Percentiles rank a stretch among this genome's conserved stretches.
Evolutionary conservation across 805 yeast species (phyloP).

Genomic region (Myxozyma mucilagina): DNA sequence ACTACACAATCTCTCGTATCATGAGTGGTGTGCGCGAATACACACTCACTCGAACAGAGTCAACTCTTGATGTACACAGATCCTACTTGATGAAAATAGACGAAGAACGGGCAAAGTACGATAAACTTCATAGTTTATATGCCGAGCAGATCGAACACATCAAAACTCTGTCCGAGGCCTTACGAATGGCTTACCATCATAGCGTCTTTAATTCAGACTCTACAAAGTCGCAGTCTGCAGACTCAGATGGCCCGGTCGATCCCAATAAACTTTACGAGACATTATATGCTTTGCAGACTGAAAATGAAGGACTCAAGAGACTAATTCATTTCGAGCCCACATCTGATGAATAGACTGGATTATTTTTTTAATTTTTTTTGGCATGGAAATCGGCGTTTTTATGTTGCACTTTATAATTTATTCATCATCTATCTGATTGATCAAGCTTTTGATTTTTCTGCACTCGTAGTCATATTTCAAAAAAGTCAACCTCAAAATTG

Average conservation of each 20-base stretch:
- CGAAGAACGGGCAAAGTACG: constrained; percentile 18
- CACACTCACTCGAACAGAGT: constrained; percentile 15
- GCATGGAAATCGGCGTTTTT: constrained; percentile 3
- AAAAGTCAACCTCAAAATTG: no score
- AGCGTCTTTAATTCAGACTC: neutral
- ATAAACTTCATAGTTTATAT: constrained; percentile 5
- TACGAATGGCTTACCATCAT: constrained; percentile 13
- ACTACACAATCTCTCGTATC: constrained; percentile 22
- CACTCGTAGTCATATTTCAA: no score
- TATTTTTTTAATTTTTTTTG: neutral
- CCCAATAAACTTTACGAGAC: neutral
- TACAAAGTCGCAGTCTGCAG: neutral
- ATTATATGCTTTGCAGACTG: constrained; percentile 15
- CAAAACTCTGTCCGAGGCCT: constrained; percentile 8
- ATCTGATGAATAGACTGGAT: neutral
- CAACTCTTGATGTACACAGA: constrained; percentile 15
- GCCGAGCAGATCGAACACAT: constrained; percentile 17
- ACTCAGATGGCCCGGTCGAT: neutral
- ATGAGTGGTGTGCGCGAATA: constrained; percentile 24
- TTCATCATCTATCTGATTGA: neutral
- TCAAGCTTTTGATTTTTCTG: neutral
- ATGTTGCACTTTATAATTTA: neutral
- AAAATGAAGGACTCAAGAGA: constrained; percentile 15
- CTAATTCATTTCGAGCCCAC: neutral
- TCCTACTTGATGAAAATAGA: constrained; percentile 11